Percentiles rank a stretch among this genome's conserved stretches.
These are phyloP conservation scores for Paramecium pentaurelia DNA, from an alignment of 73 alveolate genomes.

Conservation along the genomic window DNA sequence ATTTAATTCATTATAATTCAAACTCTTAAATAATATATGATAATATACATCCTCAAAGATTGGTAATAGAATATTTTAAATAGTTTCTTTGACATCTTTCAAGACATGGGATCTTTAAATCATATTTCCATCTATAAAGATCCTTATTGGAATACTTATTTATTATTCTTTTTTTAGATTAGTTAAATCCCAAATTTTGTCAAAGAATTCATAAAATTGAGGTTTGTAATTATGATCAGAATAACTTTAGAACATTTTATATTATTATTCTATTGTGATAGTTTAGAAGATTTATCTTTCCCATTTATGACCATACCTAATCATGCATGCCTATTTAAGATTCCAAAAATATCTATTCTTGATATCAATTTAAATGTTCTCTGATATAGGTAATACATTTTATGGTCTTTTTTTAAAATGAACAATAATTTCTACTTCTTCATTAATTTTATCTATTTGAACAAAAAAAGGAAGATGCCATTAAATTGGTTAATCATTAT, in stretches of 20 bases:
- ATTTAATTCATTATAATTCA: background rate
- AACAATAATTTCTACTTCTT: background rate
- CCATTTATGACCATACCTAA: background rate
- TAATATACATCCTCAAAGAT: background rate
- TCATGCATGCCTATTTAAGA: background rate
- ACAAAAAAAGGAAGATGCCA: constrained; percentile 24
- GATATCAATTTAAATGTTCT: background rate
- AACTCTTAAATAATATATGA: background rate
- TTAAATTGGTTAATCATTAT: background rate
- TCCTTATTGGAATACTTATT: background rate
- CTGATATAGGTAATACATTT: background rate
- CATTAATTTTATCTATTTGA: background rate
- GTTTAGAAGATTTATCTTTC: background rate
- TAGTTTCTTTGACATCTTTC: background rate
- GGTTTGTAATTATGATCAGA: background rate
- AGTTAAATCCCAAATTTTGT: background rate
- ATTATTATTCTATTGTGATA: background rate
- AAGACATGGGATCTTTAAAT: background rate
- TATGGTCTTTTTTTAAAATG: background rate
- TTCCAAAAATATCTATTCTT: constrained; percentile 36
- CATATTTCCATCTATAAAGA: background rate
- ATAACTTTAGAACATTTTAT: background rate
- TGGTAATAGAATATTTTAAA: background rate
- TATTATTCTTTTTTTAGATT: background rate
- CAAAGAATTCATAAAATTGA: background rate